These are phyloP conservation scores for Pseudocercospora fuligena DNA, from an alignment of 2,329 filamentous ascomycete genomes.

Conservation along the genomic window DNA sequence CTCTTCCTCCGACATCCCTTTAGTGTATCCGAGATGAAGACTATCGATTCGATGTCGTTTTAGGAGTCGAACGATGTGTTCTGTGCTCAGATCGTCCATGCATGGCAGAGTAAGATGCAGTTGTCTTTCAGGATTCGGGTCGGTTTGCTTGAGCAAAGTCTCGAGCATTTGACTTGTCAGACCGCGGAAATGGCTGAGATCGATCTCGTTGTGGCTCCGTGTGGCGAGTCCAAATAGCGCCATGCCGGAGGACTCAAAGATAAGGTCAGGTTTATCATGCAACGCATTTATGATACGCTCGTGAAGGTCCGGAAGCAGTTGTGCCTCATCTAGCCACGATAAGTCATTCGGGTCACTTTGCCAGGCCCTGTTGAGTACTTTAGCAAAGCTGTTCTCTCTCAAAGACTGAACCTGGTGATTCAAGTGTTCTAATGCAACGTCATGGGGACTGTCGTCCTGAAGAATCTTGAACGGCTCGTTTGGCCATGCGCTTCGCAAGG, in stretches of 20 bases:
- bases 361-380: constrained; percentile 8
- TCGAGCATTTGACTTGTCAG: background rate
- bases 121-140: background rate
- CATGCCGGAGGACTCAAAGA: constrained; percentile 1
- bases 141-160: background rate
- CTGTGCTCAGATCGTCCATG: background rate
- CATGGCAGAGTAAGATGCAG: constrained; percentile 11
- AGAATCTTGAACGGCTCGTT: background rate
- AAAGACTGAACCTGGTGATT: background rate
- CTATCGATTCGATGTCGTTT: background rate
- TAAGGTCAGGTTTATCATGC: background rate
- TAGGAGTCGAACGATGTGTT: background rate
- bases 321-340: constrained; percentile 7
- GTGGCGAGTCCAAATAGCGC: background rate
- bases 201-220: background rate
- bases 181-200: constrained; percentile 3
- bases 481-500: constrained; percentile 7
- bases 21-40: background rate
- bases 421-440: background rate
- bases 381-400: background rate
- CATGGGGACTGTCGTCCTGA: background rate
- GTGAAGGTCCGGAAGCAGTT: constrained; percentile 8
- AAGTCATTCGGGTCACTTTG: constrained; percentile 1
- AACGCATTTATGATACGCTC: background rate
- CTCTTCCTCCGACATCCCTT: background rate